Conservation (phyloP, 2,329 filamentous ascomycete species). For the Monosporascus cannonballus region DNA sequence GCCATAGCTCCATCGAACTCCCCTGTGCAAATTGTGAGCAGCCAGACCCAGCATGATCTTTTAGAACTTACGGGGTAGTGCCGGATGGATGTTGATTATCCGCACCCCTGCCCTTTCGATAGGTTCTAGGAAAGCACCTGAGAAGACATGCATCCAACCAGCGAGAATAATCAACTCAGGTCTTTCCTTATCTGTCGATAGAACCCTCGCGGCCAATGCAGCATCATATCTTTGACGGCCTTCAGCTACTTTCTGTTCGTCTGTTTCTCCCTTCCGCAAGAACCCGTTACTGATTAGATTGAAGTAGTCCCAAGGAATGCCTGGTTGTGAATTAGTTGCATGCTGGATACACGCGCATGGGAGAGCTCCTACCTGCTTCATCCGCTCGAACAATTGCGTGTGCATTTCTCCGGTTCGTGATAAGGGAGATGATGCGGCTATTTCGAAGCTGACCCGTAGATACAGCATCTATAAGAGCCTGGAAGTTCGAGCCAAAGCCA, state of each 20-base stretch:
- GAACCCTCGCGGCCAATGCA: conserved; percentile 53
- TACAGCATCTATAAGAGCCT: conserved; percentile 42
- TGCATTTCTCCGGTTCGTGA: conserved; percentile 6
- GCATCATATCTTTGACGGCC: conserved; percentile 53
- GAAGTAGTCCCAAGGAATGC: conserved; percentile 57
- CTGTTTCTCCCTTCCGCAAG: conserved; percentile 31
- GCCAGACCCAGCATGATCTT: not conserved
- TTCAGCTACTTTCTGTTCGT: conserved; percentile 36
- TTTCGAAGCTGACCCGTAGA: conserved; percentile 5
- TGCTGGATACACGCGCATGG: conserved; percentile 12
- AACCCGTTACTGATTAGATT: conserved; percentile 54
- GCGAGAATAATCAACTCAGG: conserved; percentile 59
- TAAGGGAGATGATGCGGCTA: conserved; percentile 5
- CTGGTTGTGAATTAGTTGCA: conserved; percentile 27
- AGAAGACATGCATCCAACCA: conserved; percentile 64
- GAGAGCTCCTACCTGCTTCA: conserved; percentile 2
- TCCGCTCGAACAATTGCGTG: conserved; percentile 2
- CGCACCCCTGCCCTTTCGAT: conserved; percentile 43
- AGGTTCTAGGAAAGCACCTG: conserved; percentile 50
- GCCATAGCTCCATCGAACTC: conserved; percentile 63
- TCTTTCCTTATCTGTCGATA: conserved; percentile 33
- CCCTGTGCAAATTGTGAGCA: conserved; percentile 56
- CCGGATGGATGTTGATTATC: conserved; percentile 63
- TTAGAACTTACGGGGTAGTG: conserved; percentile 51
- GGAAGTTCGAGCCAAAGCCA: conserved; percentile 59